Percentiles rank a stretch among this genome's conserved stretches.
phyloP scores from a whole-genome alignment of 2,329 filamentous ascomycete genomes.

The Chaetothyriales sp. region DNA sequence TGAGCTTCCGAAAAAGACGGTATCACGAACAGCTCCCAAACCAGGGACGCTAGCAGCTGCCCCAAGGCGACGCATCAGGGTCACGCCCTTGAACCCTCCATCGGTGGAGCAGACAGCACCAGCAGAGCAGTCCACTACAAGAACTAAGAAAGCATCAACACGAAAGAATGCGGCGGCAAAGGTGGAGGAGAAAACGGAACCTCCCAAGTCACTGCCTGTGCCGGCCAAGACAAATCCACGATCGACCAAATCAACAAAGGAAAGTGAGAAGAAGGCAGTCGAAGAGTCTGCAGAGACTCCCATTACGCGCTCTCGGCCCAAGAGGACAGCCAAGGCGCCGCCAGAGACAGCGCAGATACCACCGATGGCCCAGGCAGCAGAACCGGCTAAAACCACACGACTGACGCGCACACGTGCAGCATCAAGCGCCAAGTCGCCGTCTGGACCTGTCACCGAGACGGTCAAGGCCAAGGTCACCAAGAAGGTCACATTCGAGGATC shows the following conservation, averaged over 20 bases:
- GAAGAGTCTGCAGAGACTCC: conserved; percentile 4
- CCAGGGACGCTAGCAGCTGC: conserved; percentile 11
- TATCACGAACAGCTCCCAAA: conserved; percentile 2
- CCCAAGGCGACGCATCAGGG: conserved; percentile 16
- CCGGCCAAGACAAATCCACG: conserved; percentile 9
- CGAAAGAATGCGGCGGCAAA: conserved; percentile 2
- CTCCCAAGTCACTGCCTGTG: conserved; percentile 3
- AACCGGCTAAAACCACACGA: conserved; percentile 5
- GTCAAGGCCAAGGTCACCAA: conserved; percentile 26
- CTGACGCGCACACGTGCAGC: conserved; percentile 12
- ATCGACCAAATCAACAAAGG: background rate
- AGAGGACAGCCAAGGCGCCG: conserved; percentile 12
- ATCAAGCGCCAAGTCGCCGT: conserved; percentile 5
- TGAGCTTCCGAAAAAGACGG: conserved; percentile 10
- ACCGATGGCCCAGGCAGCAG: conserved; percentile 1
- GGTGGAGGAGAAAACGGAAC: conserved; percentile 3
- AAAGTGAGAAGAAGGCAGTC: conserved; percentile 3
- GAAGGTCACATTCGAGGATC: conserved; percentile 35
- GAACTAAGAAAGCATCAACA: conserved; percentile 6
- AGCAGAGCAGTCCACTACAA: conserved; percentile 8
- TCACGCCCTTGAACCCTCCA: conserved; percentile 12
- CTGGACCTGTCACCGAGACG: background rate
- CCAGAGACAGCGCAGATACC: conserved; percentile 3
- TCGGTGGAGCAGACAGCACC: conserved; percentile 2
- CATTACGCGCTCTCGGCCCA: conserved; percentile 20